Base-by-base conservation (phyloP, 139 green algal species). In the Auxenochlorella protothecoides region DNA sequence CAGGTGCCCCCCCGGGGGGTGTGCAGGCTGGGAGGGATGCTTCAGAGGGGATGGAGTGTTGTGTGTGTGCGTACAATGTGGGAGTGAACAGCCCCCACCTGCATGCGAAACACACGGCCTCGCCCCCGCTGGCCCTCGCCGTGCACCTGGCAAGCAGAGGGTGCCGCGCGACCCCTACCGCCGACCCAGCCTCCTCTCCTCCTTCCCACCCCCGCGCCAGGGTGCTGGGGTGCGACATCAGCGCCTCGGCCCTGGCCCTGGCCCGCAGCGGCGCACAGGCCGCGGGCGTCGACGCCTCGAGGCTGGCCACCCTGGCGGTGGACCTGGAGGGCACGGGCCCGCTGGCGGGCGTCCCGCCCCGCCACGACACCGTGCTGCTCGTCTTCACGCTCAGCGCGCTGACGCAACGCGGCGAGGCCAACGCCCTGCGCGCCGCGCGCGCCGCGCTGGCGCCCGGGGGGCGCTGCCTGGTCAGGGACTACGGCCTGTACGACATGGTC, bases 371-470 rank as follows among this genome's bases (percentile, higher is more conserved):
- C 4, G 68, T 80, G 15, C 80, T 95, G 65, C 85, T 93, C 57
- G 83, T 93, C 66, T 95, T 95, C 74, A 92, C 88, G 3, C 83
- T 95, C 55, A 88, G 81, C 0, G 89, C 89, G 4, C 80, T 93
- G 55, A 5, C 64, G 4, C 84, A 84, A 0, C 14, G 59, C 6
- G 72, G 72, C n/a, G 87, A 84, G 80, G 53, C 68, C 12, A 63
- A 61, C 59, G 68, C 77, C 68, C 77, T 86, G 67, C 44, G 11
- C 3, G 55, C 66, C 27, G 81, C 81, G 14, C 76, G 61, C 16
- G 74, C 74, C 0, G 65, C 74, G 44, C 71, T 96, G 59, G 54
- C 56, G 14, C 83, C 82, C 0, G 89, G 86, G 8, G 90, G 90
- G 8, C 59, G 76, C 57, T 71, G 93, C 54, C 72, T 89, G 53